A percentile compares a stretch with the other conserved stretches of the same genome.
Evolutionary conservation across 2,329 filamentous ascomycete genomes (phyloP).

Genomic region (Nemania sp.): DNA sequence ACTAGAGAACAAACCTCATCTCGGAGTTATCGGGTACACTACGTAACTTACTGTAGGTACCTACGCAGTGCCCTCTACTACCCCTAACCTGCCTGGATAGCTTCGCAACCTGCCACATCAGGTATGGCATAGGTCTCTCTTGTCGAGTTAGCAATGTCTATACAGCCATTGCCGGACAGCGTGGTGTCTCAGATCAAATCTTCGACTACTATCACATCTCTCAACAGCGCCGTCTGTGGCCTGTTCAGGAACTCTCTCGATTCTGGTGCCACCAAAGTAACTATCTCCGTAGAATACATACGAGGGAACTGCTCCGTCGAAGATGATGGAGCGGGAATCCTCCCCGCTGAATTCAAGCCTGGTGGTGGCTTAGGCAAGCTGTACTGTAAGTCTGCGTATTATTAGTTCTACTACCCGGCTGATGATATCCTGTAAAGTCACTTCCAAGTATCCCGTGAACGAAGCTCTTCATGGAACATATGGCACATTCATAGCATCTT

Average conservation of each 20-base stretch:
- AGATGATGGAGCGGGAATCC: conserved; percentile 83
- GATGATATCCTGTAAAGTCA: conserved; percentile 57
- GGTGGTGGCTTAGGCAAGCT: conserved; percentile 72
- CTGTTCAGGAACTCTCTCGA: conserved; percentile 86
- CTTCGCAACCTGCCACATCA: too few species aligned
- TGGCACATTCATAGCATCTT: conserved; percentile 77
- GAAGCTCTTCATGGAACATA: conserved; percentile 64
- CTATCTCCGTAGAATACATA: conserved; percentile 72
- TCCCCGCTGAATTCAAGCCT: conserved; percentile 70
- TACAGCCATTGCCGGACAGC: conserved; percentile 70
- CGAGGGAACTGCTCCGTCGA: conserved; percentile 79
- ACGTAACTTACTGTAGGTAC: too few species aligned
- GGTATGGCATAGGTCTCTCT: not conserved
- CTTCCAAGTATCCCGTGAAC: conserved; percentile 68
- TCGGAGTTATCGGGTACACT: too few species aligned
- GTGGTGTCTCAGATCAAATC: conserved; percentile 82
- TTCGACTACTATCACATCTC: conserved; percentile 75
- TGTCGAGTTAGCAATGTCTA: conserved; percentile 55
- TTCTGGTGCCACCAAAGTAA: conserved; percentile 70
- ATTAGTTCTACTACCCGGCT: conserved; percentile 20
- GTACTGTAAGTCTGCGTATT: conserved; percentile 61
- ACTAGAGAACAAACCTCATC: too few species aligned
- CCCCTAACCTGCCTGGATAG: too few species aligned
- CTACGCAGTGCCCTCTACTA: too few species aligned
- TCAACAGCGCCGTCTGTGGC: conserved; percentile 72